These are phyloP conservation scores for Solanum tacnaense DNA, from an alignment of 257 asterid species.

Conservation along the genomic window DNA sequence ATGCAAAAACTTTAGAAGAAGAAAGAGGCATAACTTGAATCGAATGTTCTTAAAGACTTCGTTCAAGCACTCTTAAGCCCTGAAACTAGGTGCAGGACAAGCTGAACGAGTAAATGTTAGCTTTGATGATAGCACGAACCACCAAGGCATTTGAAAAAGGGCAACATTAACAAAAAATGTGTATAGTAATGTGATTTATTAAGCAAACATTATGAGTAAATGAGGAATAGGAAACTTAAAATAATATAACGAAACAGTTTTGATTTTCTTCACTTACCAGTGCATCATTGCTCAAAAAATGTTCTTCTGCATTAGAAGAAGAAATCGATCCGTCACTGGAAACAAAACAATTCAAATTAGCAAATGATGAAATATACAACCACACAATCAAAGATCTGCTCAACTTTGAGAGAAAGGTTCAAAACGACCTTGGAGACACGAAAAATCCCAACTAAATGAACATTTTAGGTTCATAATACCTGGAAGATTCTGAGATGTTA, in stretches of 20 bases:
- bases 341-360: slow-evolving; percentile 6
- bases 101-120: background rate
- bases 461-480: slow-evolving; percentile 26
- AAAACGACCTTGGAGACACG: background rate
- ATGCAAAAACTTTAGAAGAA: background rate
- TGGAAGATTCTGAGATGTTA: slow-evolving; percentile 73
- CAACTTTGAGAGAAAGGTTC: background rate
- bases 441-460: slow-evolving; percentile 4
- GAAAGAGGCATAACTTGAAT: background rate
- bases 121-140: background rate
- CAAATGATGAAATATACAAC: background rate
- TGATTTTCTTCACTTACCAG: slow-evolving; percentile 33
- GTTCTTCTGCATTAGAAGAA: slow-evolving; percentile 72
- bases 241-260: background rate
- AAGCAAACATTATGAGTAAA: background rate
- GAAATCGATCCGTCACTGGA: slow-evolving; percentile 83
- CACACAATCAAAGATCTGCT: background rate
- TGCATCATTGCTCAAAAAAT: slow-evolving; percentile 85
- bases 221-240: background rate
- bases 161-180: background rate
- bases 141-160: background rate
- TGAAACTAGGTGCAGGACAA: background rate
- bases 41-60: background rate
- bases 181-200: background rate
- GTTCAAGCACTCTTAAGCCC: background rate